A percentile compares a stretch with the other conserved stretches of the same genome.
Conservation (phyloP, 148 eudicot species). For the Amaranthus hypochondriacus region DNA sequence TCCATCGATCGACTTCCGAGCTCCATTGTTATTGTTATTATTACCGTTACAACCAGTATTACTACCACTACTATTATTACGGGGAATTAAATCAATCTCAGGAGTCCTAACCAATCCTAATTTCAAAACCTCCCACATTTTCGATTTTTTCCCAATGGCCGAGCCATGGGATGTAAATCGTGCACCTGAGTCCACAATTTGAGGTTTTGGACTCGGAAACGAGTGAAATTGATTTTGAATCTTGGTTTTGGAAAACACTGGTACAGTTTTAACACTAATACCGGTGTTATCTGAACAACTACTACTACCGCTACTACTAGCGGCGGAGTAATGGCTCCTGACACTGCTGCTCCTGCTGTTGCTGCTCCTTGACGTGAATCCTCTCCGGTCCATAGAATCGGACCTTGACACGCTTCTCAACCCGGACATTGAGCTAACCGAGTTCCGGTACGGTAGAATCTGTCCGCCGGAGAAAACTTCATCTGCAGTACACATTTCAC, state of each 20-base stretch:
- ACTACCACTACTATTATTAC: constrained; percentile 35
- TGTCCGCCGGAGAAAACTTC: constrained; percentile 76
- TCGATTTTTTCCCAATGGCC: constrained; percentile 32
- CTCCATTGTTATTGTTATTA: background rate
- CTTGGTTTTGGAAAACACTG: constrained; percentile 19
- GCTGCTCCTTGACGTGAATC: constrained; percentile 23
- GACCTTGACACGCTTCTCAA: constrained; percentile 39
- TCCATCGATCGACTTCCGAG: background rate
- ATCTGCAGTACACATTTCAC: constrained; percentile 80
- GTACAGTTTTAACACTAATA: constrained; percentile 4
- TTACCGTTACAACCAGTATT: constrained; percentile 15
- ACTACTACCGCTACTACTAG: constrained; percentile 38
- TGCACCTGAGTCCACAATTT: constrained; percentile 25
- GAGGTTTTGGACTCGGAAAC: constrained; percentile 79
- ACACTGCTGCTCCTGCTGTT: constrained; percentile 65
- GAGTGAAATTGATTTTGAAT: constrained; percentile 59
- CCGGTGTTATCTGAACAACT: constrained; percentile 21
- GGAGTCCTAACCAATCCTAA: constrained; percentile 66
- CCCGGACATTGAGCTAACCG: constrained; percentile 51
- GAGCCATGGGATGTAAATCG: constrained; percentile 17
- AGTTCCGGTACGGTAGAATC: constrained; percentile 70
- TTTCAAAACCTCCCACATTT: constrained; percentile 53
- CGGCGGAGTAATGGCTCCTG: constrained; percentile 31
- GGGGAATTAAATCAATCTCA: constrained; percentile 44
- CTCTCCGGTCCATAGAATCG: constrained; percentile 49